These are phyloP conservation scores for Raphidocelis subcapitata DNA, from an alignment of 139 green algal species.

Conservation along the genomic window DNA sequence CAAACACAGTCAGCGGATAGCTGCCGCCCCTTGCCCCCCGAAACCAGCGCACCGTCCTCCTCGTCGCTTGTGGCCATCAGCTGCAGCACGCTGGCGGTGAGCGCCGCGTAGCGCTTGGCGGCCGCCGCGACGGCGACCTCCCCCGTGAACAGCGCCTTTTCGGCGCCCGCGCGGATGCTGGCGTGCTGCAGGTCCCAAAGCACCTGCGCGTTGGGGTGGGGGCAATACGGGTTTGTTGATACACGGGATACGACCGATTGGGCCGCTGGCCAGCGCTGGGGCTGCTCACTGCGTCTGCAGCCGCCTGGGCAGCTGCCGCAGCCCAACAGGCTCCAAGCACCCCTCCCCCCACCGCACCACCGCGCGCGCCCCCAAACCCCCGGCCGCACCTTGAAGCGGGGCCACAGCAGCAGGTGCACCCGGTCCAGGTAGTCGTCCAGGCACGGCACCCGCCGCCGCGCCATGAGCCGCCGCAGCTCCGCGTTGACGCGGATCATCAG, in stretches of 20 bases:
- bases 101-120: slow-evolving; percentile 69
- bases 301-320: no score
- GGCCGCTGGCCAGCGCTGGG: no score
- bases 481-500: slow-evolving; percentile 95
- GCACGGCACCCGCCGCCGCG: slow-evolving; percentile 67
- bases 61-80: slow-evolving; percentile 75
- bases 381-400: slow-evolving; percentile 82
- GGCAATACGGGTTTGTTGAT: no score
- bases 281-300: no score
- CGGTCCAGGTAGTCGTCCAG: slow-evolving; percentile 94
- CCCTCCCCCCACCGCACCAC: no score
- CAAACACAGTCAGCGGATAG: no score
- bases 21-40: no score
- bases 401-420: slow-evolving; percentile 91
- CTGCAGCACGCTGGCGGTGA: slow-evolving; percentile 76
- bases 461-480: slow-evolving; percentile 82
- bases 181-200: slow-evolving; percentile 79
- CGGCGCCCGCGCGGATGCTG: slow-evolving; percentile 53
- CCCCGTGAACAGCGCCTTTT: slow-evolving; percentile 43
- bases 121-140: slow-evolving; percentile 10
- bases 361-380: not conserved
- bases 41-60: slow-evolving; percentile 33
- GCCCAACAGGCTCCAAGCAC: no score
- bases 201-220: slow-evolving; percentile 34
- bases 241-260: no score